phyloP scores from a whole-genome alignment of 1,284 basidiomycete species.

The Cryptococcus sp. region DNA sequence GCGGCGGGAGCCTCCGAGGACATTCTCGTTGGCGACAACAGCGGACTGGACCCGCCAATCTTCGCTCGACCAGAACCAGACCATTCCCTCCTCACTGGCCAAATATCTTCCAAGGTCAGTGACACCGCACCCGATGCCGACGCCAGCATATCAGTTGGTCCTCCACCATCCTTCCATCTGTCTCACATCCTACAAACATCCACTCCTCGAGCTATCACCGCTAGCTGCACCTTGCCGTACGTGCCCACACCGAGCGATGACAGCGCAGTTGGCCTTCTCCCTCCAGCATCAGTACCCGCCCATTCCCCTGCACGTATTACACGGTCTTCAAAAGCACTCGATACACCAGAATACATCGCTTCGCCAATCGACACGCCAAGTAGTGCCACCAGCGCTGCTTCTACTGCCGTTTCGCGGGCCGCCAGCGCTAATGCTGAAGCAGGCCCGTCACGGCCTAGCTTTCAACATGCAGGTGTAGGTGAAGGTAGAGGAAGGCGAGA shows the following conservation, averaged over 20 bases:
- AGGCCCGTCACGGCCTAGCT: background rate
- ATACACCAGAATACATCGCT: slow-evolving; percentile 21
- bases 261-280: slow-evolving; percentile 2
- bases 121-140: too few relatives aligned
- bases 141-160: background rate
- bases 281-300: slow-evolving; percentile 1
- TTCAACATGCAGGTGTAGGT: background rate
- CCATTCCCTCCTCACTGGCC: too few relatives aligned
- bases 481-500: slow-evolving; percentile 29
- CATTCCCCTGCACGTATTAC: slow-evolving; percentile 1
- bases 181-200: slow-evolving; percentile 14
- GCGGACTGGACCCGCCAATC: too few relatives aligned
- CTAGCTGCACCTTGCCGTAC: slow-evolving; percentile 15
- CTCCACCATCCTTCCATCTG: slow-evolving; percentile 16
- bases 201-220: slow-evolving; percentile 11
- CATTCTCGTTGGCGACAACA: background rate
- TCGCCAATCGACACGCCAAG: slow-evolving; percentile 37
- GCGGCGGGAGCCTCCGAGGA: background rate
- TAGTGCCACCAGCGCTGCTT: background rate
- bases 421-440: background rate
- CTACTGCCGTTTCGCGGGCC: too few relatives aligned
- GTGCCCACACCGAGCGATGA: slow-evolving; percentile 18
- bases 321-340: slow-evolving; percentile 3
- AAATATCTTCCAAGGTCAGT: too few relatives aligned
- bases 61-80: too few relatives aligned